Evolutionary conservation across 1,284 basidiomycete genomes (phyloP).

Genomic region (Fomitopsis schrenkii): DNA sequence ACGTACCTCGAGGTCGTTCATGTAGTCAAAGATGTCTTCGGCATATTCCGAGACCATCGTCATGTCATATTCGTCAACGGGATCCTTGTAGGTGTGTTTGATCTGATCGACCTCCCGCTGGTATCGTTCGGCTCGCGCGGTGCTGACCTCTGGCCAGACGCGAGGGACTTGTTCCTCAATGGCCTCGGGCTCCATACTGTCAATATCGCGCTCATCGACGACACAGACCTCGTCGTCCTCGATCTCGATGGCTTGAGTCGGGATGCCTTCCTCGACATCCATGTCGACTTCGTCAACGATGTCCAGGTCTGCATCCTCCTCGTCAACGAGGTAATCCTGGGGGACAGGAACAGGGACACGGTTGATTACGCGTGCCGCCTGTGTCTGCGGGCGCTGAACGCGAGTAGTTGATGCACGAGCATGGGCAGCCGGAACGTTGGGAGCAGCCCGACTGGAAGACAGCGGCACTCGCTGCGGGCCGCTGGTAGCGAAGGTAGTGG

Average conservation of each 20-base stretch:
- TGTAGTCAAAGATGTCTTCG: constrained; percentile 96
- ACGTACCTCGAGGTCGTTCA: constrained; percentile 86
- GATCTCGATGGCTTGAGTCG: constrained; percentile 43
- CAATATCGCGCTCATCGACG: constrained; percentile 41
- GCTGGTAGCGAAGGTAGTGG: constrained; percentile 52
- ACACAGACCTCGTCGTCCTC: constrained; percentile 59
- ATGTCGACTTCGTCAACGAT: constrained; percentile 46
- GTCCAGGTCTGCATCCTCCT: constrained; percentile 29
- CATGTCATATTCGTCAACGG: constrained; percentile 84
- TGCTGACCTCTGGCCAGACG: constrained; percentile 68
- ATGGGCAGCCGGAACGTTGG: constrained; percentile 29
- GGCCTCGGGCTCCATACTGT: constrained; percentile 34
- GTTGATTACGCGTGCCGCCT: constrained; percentile 22
- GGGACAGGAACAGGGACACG: constrained; percentile 35
- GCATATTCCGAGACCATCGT: constrained; percentile 99
- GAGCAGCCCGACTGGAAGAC: constrained; percentile 48
- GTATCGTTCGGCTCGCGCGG: constrained; percentile 52
- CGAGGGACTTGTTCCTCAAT: constrained; percentile 36
- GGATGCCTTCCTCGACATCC: constrained; percentile 49
- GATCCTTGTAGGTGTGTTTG: constrained; percentile 72
- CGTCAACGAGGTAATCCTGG: constrained; percentile 30
- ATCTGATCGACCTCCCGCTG: constrained; percentile 62
- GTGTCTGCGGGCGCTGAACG: constrained; percentile 21
- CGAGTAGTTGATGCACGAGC: constrained; percentile 33
- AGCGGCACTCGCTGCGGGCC: constrained; percentile 63